Base-by-base conservation (phyloP, 192 early-diverging fungal genomes). In the Powellomyces hirtus region DNA sequence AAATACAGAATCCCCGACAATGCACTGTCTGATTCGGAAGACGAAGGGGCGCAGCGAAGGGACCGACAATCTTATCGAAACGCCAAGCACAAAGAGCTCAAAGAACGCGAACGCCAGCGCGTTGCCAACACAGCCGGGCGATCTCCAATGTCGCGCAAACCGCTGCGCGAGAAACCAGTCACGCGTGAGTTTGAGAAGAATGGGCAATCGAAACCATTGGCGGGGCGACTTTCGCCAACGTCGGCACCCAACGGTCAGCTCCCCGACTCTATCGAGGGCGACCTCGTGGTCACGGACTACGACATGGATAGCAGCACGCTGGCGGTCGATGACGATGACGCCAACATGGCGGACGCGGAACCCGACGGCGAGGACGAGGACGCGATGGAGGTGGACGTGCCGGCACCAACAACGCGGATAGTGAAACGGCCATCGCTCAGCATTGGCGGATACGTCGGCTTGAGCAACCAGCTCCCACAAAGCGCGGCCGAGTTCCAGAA, bases 21-120 rank as follows among this genome's bases (percentile, higher is more conserved):
- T 62, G 89, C 86, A 64, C 79, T 88, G 31, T 92, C 88, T 20
- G 92, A 93, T 65, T 90, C 88, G 30, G 90, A 92, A 44, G 90
- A 89, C 62, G 89, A 90, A 59, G 70, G 73, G 0, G 77, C 59
- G 40, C 55, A 60, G 8, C 55, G 81, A 40, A 38, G 77, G 34
- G 68, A 82, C 52, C 73, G 69, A 10, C 46, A 51, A 42, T 74
- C 75, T 34, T 79, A 70, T 60, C 73, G 71, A 13, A 60, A 60
- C 35, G 58, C 67, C 2, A 65, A 60, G n/a, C 30, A 49, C 3
- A 69, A 69, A 24, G 67, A 69, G 46, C 29, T 45, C 6, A 56
- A 58, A 5, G 67, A 59, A 38, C 42, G 63, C 4, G 34, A 65
- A 24, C 24, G 65, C 11, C 26, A 38, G 31, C 38, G 59, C n/a